phyloP scores from a whole-genome alignment of 176 grass and related monocot species.

The Phyllostachys edulis region DNA sequence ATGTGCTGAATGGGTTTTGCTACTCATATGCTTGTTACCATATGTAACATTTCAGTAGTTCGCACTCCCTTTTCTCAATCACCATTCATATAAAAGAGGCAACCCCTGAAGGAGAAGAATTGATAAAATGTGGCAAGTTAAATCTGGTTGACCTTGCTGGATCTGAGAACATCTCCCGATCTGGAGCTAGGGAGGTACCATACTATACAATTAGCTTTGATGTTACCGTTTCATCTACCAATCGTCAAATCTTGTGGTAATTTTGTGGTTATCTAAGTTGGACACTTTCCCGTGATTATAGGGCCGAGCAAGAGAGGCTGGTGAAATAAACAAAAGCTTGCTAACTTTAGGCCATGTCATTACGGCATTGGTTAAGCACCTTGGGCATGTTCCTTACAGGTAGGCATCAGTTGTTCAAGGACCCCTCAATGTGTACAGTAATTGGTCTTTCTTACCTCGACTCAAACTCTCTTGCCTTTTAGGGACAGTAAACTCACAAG shows the following conservation, averaged over 20 bases:
- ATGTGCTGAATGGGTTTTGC: no score
- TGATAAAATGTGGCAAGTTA: conserved; percentile 93
- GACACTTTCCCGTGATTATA: conserved; percentile 36
- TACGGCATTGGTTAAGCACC: conserved; percentile 91
- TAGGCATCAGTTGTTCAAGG: conserved; percentile 32
- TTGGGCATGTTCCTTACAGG: conserved; percentile 97
- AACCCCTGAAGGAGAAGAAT: conserved; percentile 94
- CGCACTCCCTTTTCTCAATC: conserved; percentile 94
- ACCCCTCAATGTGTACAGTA: not conserved
- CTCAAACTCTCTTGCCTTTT: conserved; percentile 37
- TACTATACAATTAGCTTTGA: not conserved
- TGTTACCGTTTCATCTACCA: not conserved
- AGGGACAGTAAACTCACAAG: conserved; percentile 98
- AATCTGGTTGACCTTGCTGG: conserved; percentile 96
- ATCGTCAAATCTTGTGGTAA: not conserved
- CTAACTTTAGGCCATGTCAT: conserved; percentile 97
- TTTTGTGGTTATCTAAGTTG: conserved; percentile 13
- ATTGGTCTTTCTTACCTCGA: conserved; percentile 10
- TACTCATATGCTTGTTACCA: not conserved
- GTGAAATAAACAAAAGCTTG: conserved; percentile 98
- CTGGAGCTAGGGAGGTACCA: conserved; percentile 91
- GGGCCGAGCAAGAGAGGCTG: conserved; percentile 96
- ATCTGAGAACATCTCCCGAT: conserved; percentile 95
- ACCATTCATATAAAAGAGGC: conserved; percentile 99
- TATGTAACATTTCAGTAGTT: conserved; percentile 55